A percentile compares a stretch with the other conserved stretches of the same genome.
phyloP scores from a whole-genome alignment of 768 basidiomycete genomes.

The Lactarius evosmus region DNA sequence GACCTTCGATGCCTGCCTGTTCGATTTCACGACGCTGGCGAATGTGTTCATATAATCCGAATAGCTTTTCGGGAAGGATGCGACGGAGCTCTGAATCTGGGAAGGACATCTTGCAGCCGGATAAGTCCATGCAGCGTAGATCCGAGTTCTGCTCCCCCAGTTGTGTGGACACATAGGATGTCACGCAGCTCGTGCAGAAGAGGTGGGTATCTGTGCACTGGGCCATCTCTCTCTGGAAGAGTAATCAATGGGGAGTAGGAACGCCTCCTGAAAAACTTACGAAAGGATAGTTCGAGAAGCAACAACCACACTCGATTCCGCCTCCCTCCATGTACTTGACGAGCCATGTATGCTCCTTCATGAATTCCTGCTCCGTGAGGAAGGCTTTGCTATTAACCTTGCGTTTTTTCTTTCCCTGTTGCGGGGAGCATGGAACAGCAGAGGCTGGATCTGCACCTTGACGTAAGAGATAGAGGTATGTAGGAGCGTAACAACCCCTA shows the following conservation, averaged over 20 bases:
- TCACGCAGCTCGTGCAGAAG: slow-evolving; percentile 76
- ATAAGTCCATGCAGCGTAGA: slow-evolving; percentile 80
- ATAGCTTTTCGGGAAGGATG: slow-evolving; percentile 62
- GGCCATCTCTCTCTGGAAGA: slow-evolving; percentile 68
- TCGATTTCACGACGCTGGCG: slow-evolving; percentile 78
- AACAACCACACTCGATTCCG: slow-evolving; percentile 86
- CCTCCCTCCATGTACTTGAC: slow-evolving; percentile 36
- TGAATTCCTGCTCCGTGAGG: slow-evolving; percentile 35
- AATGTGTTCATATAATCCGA: slow-evolving; percentile 68
- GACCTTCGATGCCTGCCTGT: slow-evolving; percentile 68
- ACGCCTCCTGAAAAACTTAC: slow-evolving; percentile 43
- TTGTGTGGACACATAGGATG: slow-evolving; percentile 59
- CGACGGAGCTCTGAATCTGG: slow-evolving; percentile 64
- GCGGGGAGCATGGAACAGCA: slow-evolving; percentile 36
- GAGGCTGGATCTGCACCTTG: slow-evolving; percentile 37
- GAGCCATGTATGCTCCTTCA: slow-evolving; percentile 39
- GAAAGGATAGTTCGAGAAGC: slow-evolving; percentile 69
- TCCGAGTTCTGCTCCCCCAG: slow-evolving; percentile 60
- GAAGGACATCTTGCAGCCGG: slow-evolving; percentile 66
- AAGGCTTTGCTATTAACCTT: slow-evolving; percentile 6
- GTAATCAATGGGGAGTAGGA: slow-evolving; percentile 2
- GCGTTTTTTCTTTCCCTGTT: slow-evolving; percentile 36
- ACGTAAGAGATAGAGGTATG: slow-evolving; percentile 50
- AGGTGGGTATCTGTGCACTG: slow-evolving; percentile 89
- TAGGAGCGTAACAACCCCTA: slow-evolving; percentile 60